Base-by-base conservation (phyloP, 345 rosid species). In the Gynandropsis gynandra region DNA sequence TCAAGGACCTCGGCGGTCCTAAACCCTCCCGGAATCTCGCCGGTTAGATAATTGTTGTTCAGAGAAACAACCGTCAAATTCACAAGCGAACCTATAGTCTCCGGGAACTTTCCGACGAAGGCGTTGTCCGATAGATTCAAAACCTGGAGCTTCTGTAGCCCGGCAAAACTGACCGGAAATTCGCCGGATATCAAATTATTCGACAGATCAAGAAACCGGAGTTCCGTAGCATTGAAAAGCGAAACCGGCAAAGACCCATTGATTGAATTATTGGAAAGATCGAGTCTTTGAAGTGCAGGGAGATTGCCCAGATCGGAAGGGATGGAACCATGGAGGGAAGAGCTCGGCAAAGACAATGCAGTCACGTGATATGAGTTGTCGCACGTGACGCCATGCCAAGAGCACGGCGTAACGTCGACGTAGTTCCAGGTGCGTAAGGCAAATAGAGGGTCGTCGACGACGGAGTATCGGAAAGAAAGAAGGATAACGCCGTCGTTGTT, bases 201-300 rank as follows among this genome's bases (percentile, higher is more conserved):
- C 0, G 98, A 92, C 35, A 92, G 66, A 70, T 87, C 89, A 53
- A 92, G 82, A 76, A 62, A 61, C 16, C 55, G 76, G 15, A 92
- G 87, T 38, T 75, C 73, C 58, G 81, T 58, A 7, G 84, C 69
- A 36, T 70, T 69, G 69, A 85, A 75, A 17, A 92, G 46, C 0
- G 96, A 68, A 2, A 51, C 38, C 0, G 96, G 84, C 54, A 92
- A 72, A 17, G 96, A 75, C 13, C 95, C 95, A 43, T 82, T 87
- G 11, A 92, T 72, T 9, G 74, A 80, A 69, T 87, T 92, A 78
- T 80, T 80, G 37, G 95, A 87, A 0, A 87, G 78, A 48, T 92
- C 82, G 44, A 92, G 86, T 4, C 34, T 67, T 54, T 70, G 81
- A 15, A 92, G 88, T 47, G 57, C 50, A 41, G 38, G 34, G 48